Conservation (phyloP, 1,284 basidiomycete species). For the Sphagnurus paluster region DNA sequence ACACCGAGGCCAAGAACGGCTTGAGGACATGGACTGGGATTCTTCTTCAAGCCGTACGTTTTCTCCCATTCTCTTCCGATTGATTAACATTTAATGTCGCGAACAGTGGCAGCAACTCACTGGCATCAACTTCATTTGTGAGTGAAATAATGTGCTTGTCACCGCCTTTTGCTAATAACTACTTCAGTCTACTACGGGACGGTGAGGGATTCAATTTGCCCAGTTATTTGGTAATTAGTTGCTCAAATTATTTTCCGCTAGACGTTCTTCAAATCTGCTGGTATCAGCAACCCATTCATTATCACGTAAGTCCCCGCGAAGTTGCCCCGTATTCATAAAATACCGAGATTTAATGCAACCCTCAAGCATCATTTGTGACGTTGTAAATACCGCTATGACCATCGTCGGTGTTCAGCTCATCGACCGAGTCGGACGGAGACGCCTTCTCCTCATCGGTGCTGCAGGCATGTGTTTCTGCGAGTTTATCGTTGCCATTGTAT, state of each 20-base stretch:
- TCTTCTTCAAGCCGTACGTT: constrained; percentile 25
- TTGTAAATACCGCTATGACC: constrained; percentile 66
- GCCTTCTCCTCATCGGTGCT: constrained; percentile 65
- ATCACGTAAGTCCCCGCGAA: constrained; percentile 19
- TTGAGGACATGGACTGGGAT: constrained; percentile 69
- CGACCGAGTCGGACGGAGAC: constrained; percentile 64
- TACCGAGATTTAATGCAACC: no score
- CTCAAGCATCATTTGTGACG: constrained; percentile 51
- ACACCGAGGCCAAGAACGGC: constrained; percentile 52
- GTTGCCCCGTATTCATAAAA: neutral
- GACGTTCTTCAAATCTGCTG: constrained; percentile 31
- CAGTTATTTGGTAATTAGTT: neutral
- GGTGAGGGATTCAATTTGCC: constrained; percentile 18
- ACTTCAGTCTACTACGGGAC: constrained; percentile 33
- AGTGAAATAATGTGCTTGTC: neutral
- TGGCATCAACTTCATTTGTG: constrained; percentile 35
- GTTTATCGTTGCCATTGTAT: constrained; percentile 61
- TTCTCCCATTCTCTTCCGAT: neutral
- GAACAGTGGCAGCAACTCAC: constrained; percentile 34
- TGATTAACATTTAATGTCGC: neutral
- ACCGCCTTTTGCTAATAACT: constrained; percentile 3
- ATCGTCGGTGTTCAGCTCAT: constrained; percentile 61
- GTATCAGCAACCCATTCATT: constrained; percentile 28
- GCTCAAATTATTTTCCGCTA: neutral
- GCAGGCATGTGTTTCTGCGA: constrained; percentile 61